Conservation (phyloP, 1,139 yeast genomes). For the Petasospora fabianii region DNA sequence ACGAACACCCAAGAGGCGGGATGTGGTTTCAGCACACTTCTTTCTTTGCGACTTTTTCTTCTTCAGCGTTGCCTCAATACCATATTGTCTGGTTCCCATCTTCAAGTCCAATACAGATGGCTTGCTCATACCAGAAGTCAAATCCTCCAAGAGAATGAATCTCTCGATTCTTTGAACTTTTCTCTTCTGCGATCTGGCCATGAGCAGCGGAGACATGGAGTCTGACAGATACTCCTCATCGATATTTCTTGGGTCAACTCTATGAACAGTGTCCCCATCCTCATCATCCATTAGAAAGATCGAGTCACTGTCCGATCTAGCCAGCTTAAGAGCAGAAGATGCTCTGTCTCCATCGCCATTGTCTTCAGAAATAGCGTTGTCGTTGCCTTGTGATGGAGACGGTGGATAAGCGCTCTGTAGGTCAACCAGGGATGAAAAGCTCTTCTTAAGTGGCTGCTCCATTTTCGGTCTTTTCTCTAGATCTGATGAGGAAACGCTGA, state of each 20-base stretch:
- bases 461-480: conserved; percentile 23
- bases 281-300: conserved; percentile 28
- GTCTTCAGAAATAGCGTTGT: conserved; percentile 6
- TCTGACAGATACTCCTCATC: conserved; percentile 17
- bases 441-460: conserved; percentile 16
- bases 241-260: conserved; percentile 2
- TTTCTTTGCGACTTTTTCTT: conserved; percentile 78
- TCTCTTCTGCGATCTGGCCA: conserved; percentile 25
- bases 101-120: conserved; percentile 95
- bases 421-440: conserved; percentile 24
- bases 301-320: conserved; percentile 25
- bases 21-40: conserved; percentile 81
- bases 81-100: conserved; percentile 98
- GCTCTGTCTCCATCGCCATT: conserved; percentile 1
- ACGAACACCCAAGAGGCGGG: conserved; percentile 80
- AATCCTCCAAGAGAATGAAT: conserved; percentile 85
- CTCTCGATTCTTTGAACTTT: conserved; percentile 63
- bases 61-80: conserved; percentile 76
- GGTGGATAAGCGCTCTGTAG: conserved; percentile 10
- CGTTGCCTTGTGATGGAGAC: neutral
- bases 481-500: conserved; percentile 27
- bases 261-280: conserved; percentile 9
- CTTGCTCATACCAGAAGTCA: conserved; percentile 72
- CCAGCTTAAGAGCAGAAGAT: conserved; percentile 8
- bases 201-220: conserved; percentile 17